phyloP scores from a whole-genome alignment of 495 filamentous ascomycete genomes.

The Podospora comata region DNA sequence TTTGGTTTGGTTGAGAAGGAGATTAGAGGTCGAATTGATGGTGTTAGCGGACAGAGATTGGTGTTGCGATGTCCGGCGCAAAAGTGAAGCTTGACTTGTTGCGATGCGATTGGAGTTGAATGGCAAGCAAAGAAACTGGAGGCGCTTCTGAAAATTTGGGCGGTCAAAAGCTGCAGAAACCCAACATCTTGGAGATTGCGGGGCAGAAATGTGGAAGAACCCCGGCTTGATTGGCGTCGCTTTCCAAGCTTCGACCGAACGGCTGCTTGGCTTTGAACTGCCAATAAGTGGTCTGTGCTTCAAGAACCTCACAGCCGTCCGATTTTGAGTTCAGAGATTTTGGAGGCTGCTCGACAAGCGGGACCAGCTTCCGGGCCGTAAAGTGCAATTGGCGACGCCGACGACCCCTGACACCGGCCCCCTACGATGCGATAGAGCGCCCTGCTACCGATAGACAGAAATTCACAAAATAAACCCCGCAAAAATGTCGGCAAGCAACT shows the following conservation, averaged over 20 bases:
- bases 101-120: not conserved
- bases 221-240: constrained; percentile 16
- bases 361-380: constrained; percentile 14
- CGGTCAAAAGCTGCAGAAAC: constrained; percentile 29
- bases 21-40: not conserved
- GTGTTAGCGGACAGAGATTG: not conserved
- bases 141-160: constrained; percentile 32
- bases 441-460: constrained; percentile 15
- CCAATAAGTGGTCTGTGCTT: constrained; percentile 14
- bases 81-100: not conserved
- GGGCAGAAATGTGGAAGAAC: constrained; percentile 7
- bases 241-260: not conserved
- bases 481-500: constrained; percentile 64
- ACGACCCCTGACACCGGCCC: constrained; percentile 11
- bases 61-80: constrained; percentile 6
- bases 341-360: constrained; percentile 15
- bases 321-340: constrained; percentile 21
- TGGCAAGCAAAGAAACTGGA: constrained; percentile 11
- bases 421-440: constrained; percentile 31
- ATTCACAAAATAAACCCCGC: constrained; percentile 16
- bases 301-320: constrained; percentile 13
- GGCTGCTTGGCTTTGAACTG: not conserved
- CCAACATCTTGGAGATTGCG: constrained; percentile 6
- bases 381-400: constrained; percentile 27
- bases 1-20: not conserved